Conservation (phyloP, 2,329 filamentous ascomycete genomes). For the Geosmithia putterillii region DNA sequence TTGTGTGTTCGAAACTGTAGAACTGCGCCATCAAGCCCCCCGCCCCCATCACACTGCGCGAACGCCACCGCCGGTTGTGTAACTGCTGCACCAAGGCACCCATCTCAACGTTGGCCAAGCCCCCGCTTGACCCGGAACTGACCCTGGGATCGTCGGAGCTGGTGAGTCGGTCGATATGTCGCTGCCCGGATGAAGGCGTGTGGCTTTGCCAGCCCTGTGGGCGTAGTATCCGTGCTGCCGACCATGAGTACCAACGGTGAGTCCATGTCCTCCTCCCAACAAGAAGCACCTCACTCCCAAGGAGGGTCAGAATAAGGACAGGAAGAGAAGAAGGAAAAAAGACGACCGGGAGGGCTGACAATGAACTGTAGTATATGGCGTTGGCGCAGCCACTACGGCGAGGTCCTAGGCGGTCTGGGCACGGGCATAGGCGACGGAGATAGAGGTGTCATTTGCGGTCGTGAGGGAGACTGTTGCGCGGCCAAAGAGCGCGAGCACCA, state of each 20-base stretch:
- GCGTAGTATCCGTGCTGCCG: conserved; percentile 49
- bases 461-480: conserved; percentile 64
- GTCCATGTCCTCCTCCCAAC: conserved; percentile 9
- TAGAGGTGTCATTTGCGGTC: conserved; percentile 77
- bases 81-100: conserved; percentile 61
- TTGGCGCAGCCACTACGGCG: conserved; percentile 78
- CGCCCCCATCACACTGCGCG: conserved; percentile 50
- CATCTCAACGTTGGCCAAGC: conserved; percentile 39
- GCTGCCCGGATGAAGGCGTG: conserved; percentile 41
- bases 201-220: conserved; percentile 86
- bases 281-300: too few relatives aligned
- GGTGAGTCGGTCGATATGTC: conserved; percentile 44
- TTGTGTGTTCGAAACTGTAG: conserved; percentile 27
- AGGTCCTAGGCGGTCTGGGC: conserved; percentile 67
- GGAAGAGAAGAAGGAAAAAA: too few relatives aligned
- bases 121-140: conserved; percentile 28
- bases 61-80: conserved; percentile 74
- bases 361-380: conserved; percentile 55
- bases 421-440: conserved; percentile 82
- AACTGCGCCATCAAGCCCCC: conserved; percentile 86
- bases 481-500: conserved; percentile 71
- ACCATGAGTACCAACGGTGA: conserved; percentile 47
- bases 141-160: conserved; percentile 34
- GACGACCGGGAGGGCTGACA: too few relatives aligned
- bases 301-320: too few relatives aligned